These are phyloP conservation scores for Emmonsia crescens DNA, from an alignment of 2,329 filamentous ascomycete species.

Conservation along the genomic window DNA sequence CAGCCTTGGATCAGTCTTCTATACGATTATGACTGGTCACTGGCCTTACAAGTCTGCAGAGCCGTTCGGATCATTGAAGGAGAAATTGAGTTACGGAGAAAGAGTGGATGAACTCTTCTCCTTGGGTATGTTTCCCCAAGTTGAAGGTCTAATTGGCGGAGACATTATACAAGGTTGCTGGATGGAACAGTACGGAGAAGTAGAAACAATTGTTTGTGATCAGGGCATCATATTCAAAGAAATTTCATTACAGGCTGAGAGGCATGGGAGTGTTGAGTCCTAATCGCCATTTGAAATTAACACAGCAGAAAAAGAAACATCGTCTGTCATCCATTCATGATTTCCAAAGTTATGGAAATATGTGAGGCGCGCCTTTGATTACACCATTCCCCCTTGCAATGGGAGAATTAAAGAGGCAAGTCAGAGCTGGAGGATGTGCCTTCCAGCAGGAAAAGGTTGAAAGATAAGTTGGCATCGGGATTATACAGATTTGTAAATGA, in stretches of 20 bases:
- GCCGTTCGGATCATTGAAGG: conserved; percentile 5
- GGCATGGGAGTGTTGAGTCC: background rate
- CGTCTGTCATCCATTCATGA: conserved; percentile 2
- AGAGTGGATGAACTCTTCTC: conserved; percentile 8
- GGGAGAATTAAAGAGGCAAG: too few species aligned
- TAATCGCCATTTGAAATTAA: conserved; percentile 4
- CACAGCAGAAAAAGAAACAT: conserved; percentile 2
- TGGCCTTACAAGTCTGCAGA: conserved; percentile 7
- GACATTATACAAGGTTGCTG: conserved; percentile 8
- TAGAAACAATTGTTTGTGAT: conserved; percentile 7
- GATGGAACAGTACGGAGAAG: conserved; percentile 6
- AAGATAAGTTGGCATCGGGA: too few species aligned
- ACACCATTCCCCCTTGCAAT: too few species aligned
- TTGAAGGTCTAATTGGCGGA: conserved; percentile 3
- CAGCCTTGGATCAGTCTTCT: conserved; percentile 10
- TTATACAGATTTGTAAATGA: too few species aligned
- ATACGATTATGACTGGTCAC: conserved; percentile 12
- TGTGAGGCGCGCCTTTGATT: background rate
- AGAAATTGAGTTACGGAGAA: conserved; percentile 6
- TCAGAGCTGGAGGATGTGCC: too few species aligned
- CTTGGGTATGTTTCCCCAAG: conserved; percentile 3
- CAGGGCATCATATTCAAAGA: conserved; percentile 4
- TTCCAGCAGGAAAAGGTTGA: too few species aligned
- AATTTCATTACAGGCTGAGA: conserved; percentile 6
- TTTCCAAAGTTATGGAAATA: background rate